Percentiles rank a stretch among this genome's conserved stretches.
Evolutionary conservation across 208 protist genomes (phyloP).

Genomic region (Crithidia sp.): DNA sequence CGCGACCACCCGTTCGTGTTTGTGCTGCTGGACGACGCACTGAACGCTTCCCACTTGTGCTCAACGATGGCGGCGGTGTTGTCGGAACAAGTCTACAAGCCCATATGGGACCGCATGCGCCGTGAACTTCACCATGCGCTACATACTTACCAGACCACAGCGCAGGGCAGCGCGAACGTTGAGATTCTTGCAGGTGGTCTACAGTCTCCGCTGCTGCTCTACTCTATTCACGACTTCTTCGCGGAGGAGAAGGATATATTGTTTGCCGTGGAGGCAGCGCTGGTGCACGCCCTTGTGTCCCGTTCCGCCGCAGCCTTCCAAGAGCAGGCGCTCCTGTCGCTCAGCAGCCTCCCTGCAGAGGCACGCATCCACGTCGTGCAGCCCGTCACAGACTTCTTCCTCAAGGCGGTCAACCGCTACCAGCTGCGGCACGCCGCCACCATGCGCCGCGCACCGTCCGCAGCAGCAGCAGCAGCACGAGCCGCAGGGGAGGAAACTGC

Average conservation of each 20-base stretch:
- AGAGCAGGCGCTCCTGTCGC: slow-evolving; percentile 65
- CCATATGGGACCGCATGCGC: slow-evolving; percentile 23
- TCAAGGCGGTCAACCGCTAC: slow-evolving; percentile 18
- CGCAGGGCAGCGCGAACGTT: too few relatives aligned
- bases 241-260: slow-evolving; percentile 41
- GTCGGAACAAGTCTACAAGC: background rate
- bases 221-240: slow-evolving; percentile 51
- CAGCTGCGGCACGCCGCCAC: slow-evolving; percentile 23
- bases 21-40: slow-evolving; percentile 43
- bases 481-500: too few relatives aligned
- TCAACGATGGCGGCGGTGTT: slow-evolving; percentile 3
- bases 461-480: background rate
- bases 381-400: slow-evolving; percentile 66
- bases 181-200: slow-evolving; percentile 6
- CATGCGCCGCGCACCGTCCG: slow-evolving; percentile 15
- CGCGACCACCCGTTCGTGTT: slow-evolving; percentile 30
- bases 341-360: slow-evolving; percentile 55
- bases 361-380: slow-evolving; percentile 52
- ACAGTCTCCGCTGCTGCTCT: slow-evolving; percentile 40
- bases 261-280: slow-evolving; percentile 59
- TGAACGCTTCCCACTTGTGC: slow-evolving; percentile 14
- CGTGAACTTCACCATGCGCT: slow-evolving; percentile 14
- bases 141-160: too few relatives aligned
- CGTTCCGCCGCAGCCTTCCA: slow-evolving; percentile 28
- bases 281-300: slow-evolving; percentile 41